Evolutionary conservation across 75 land plant species (phyloP).

Genomic region (Isoetes taiwanensis): DNA sequence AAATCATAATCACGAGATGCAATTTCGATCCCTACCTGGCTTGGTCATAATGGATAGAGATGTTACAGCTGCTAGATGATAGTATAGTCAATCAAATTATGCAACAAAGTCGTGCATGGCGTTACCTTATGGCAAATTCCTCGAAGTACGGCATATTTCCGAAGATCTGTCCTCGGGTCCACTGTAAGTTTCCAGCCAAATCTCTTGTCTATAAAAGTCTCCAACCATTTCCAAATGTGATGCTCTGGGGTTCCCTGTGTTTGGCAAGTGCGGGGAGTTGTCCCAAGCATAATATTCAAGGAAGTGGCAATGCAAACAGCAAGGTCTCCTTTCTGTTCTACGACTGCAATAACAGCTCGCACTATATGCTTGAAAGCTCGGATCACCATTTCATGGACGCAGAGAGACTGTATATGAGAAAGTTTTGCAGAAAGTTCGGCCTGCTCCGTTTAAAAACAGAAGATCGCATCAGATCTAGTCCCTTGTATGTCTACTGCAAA

Average conservation of each 20-base stretch:
- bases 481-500: too few relatives aligned
- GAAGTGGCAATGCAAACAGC: conserved; percentile 49
- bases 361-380: conserved; percentile 86
- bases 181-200: conserved; percentile 55
- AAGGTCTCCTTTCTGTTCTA: conserved; percentile 22
- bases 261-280: conserved; percentile 25
- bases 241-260: conserved; percentile 17
- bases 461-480: too few relatives aligned
- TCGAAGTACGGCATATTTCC: conserved; percentile 70
- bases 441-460: conserved; percentile 21
- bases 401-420: conserved; percentile 81
- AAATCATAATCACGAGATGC: conserved; percentile 74
- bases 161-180: conserved; percentile 27
- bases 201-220: conserved; percentile 49
- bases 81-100: too few relatives aligned
- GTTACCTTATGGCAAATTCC: conserved; percentile 81
- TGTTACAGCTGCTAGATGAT: too few relatives aligned
- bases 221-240: conserved; percentile 66
- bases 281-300: conserved; percentile 70
- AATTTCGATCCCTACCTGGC: conserved; percentile 79
- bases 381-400: conserved; percentile 86
- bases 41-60: too few relatives aligned
- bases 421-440: conserved; percentile 78
- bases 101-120: too few relatives aligned
- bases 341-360: conserved; percentile 51